Evolutionary conservation across 257 asterid genomes (phyloP).

Genomic region (Marsdenia floribunda): DNA sequence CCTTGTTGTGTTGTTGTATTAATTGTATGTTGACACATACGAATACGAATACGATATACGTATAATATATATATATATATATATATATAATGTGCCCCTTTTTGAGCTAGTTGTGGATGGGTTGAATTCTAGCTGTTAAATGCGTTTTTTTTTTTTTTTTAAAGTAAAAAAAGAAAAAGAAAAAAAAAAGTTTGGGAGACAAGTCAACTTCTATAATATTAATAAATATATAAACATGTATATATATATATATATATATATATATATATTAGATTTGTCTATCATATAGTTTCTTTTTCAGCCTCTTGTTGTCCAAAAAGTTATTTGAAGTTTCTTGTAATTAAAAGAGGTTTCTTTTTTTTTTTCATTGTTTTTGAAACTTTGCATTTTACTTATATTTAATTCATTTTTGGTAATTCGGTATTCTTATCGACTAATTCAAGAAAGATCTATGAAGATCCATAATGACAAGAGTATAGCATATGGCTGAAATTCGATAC

Average conservation of each 20-base stretch:
- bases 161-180: background rate
- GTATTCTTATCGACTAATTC: too few species aligned
- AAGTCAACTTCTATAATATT: slow-evolving; percentile 7
- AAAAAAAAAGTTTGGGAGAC: background rate
- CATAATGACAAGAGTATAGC: too few species aligned
- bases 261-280: background rate
- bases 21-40: background rate
- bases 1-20: background rate
- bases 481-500: too few species aligned
- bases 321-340: background rate
- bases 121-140: background rate
- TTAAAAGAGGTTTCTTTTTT: background rate
- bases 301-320: too few species aligned
- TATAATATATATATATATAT: too few species aligned
- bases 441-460: too few species aligned
- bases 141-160: background rate
- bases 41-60: too few species aligned
- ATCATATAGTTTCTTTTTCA: background rate
- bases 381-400: background rate
- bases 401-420: too few species aligned
- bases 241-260: too few species aligned
- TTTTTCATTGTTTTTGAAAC: background rate
- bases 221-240: too few species aligned
- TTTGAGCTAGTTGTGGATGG: background rate
- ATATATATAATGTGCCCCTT: background rate